phyloP scores from a whole-genome alignment of 768 basidiomycete genomes.

The Tricholoma sp. region DNA sequence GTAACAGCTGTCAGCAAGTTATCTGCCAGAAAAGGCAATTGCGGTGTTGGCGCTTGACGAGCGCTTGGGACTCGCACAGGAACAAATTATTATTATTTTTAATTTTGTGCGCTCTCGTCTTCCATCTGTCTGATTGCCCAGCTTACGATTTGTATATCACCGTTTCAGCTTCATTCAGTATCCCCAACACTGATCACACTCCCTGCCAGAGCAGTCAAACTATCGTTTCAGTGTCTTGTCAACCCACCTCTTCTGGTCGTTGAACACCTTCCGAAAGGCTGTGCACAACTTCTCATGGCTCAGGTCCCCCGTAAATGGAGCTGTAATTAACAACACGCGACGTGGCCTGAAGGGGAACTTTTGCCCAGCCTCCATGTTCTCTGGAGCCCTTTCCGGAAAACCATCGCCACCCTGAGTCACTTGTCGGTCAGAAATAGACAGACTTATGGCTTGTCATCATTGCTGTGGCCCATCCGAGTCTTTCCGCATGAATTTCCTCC shows the following conservation, averaged over 20 bases:
- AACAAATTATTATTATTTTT: too few relatives aligned
- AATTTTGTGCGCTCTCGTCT: neutral
- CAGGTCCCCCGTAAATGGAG: slow-evolving; percentile 2
- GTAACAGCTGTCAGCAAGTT: neutral
- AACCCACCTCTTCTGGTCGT: slow-evolving; percentile 3
- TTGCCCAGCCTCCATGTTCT: slow-evolving; percentile 8
- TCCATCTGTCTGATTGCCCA: slow-evolving; percentile 2
- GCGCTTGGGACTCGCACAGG: neutral
- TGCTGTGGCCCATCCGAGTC: slow-evolving; percentile 12
- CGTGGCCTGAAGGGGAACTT: slow-evolving; percentile 10
- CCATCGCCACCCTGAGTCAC: slow-evolving; percentile 6
- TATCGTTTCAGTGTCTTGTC: slow-evolving; percentile 17
- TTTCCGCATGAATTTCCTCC: slow-evolving; percentile 2
- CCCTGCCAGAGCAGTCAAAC: neutral
- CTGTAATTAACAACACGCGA: slow-evolving; percentile 10
- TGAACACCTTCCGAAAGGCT: slow-evolving; percentile 9
- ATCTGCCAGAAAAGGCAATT: slow-evolving; percentile 6
- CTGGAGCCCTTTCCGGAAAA: neutral
- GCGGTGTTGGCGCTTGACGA: neutral
- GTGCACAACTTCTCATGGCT: slow-evolving; percentile 9
- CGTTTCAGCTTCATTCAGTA: slow-evolving; percentile 2
- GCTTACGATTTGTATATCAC: slow-evolving; percentile 9
- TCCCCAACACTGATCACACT: slow-evolving; percentile 8
- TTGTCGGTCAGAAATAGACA: neutral
- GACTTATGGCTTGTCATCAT: slow-evolving; percentile 8